phyloP scores from a whole-genome alignment of 768 basidiomycete species.

The Termitomyces sp. region DNA sequence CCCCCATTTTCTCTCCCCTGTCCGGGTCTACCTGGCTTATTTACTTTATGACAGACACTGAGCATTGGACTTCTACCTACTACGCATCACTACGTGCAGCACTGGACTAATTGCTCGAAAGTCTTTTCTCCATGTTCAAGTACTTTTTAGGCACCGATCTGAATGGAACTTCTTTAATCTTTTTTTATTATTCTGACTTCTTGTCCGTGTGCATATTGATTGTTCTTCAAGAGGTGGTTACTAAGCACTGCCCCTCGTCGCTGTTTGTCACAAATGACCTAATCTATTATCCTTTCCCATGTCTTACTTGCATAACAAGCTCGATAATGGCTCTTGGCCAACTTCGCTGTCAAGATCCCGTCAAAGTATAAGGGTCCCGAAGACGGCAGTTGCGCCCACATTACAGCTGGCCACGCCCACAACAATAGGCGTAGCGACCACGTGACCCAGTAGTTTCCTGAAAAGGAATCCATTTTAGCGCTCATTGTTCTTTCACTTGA shows the following conservation, averaged over 20 bases:
- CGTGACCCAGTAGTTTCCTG: slow-evolving; percentile 2
- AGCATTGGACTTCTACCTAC: not conserved
- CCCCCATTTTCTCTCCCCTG: not conserved
- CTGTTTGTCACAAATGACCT: not conserved
- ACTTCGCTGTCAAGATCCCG: not conserved
- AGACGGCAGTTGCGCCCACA: slow-evolving; percentile 5
- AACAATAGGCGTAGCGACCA: slow-evolving; percentile 10
- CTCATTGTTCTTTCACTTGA: slow-evolving; percentile 14
- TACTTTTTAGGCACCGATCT: not conserved
- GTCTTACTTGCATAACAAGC: not conserved
- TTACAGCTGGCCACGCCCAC: not conserved
- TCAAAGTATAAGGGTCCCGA: not conserved
- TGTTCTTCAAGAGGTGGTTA: not conserved
- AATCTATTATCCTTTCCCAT: slow-evolving; percentile 4
- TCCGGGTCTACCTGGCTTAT: not conserved
- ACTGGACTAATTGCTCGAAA: not conserved
- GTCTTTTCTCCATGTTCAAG: slow-evolving; percentile 1
- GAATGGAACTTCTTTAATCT: not conserved
- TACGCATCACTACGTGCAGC: slow-evolving; percentile 1
- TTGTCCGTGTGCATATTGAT: not conserved
- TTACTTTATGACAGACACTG: not conserved
- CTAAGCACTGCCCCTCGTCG: not conserved
- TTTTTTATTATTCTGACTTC: not conserved
- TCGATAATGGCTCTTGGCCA: not conserved
- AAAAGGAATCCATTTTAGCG: slow-evolving; percentile 6